A percentile compares a stretch with the other conserved stretches of the same genome.
phyloP scores from a whole-genome alignment of 2,329 filamentous ascomycete species.

The Hymenoscyphus occultus region DNA sequence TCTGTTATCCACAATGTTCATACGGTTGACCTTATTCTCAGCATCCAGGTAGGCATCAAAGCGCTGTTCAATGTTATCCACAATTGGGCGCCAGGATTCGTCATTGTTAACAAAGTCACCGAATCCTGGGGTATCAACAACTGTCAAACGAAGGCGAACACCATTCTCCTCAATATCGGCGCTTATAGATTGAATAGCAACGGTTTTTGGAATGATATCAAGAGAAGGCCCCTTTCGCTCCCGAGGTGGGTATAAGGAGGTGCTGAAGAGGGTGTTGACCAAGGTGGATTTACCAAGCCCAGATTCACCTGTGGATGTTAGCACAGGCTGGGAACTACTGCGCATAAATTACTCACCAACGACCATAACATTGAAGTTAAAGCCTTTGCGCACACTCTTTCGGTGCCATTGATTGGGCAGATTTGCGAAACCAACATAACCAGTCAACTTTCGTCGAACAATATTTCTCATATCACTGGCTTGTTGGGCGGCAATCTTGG shows the following conservation, averaged over 20 bases:
- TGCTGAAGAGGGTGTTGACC: conserved; percentile 99
- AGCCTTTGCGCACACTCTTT: conserved; percentile 99
- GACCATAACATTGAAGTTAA: conserved; percentile 99
- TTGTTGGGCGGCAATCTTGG: conserved; percentile 39
- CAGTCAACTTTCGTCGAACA: conserved; percentile 95
- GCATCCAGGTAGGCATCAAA: conserved; percentile 98
- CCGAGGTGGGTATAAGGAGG: conserved; percentile 95
- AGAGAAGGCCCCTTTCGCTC: conserved; percentile 96
- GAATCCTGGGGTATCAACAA: conserved; percentile 96
- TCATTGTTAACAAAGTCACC: conserved; percentile 99
- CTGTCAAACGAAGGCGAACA: conserved; percentile 90
- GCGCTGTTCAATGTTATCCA: conserved; percentile 99
- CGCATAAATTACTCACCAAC: conserved; percentile 70
- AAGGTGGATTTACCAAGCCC: conserved; percentile 98
- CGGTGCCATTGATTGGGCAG: conserved; percentile 99
- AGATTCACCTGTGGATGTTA: conserved; percentile 74
- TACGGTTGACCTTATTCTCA: conserved; percentile 99
- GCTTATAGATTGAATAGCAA: conserved; percentile 91
- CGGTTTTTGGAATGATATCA: conserved; percentile 98
- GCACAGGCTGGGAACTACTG: conserved; percentile 3
- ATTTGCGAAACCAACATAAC: conserved; percentile 98
- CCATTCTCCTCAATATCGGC: conserved; percentile 98
- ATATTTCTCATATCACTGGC: conserved; percentile 63
- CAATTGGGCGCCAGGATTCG: conserved; percentile 97
- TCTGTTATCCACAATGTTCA: conserved; percentile 99